Evolutionary conservation across 225 moss, liverwort and hornwort genomes (phyloP).

Genomic region (Antitrichia curtipendula): DNA sequence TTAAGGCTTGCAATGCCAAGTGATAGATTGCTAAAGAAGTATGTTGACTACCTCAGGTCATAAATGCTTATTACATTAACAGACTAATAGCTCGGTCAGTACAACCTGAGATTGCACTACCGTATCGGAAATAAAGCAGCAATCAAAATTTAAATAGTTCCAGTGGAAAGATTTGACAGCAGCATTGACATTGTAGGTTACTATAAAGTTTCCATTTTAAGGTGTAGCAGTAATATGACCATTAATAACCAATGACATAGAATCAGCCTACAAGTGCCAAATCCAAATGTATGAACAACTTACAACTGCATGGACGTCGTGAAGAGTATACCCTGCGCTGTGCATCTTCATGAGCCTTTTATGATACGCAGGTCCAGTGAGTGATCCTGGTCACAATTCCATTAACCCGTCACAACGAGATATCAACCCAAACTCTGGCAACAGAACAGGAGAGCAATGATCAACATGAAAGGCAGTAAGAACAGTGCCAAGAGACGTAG

Average conservation of each 20-base stretch:
- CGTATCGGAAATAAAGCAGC: not conserved
- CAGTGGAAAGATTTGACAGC: not conserved
- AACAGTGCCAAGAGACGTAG: not conserved
- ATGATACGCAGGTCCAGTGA: not conserved
- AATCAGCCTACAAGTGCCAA: not conserved
- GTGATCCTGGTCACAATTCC: not conserved
- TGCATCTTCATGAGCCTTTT: slow-evolving; percentile 26
- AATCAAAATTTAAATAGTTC: not conserved
- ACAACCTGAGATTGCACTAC: not conserved
- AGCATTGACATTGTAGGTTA: not conserved
- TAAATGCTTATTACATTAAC: not conserved
- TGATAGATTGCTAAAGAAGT: not conserved
- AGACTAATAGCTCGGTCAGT: not conserved
- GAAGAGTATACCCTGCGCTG: slow-evolving; percentile 18
- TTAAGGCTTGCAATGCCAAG: not conserved
- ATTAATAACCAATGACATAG: not conserved
- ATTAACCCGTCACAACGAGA: not conserved
- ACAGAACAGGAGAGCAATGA: not conserved
- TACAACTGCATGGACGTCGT: not conserved
- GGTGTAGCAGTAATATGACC: not conserved
- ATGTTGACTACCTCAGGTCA: not conserved
- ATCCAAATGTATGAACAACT: not conserved
- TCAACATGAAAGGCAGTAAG: not conserved
- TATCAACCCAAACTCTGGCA: not conserved
- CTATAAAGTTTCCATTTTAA: not conserved